Evolutionary conservation across 805 yeast genomes (phyloP).

Genomic region (Kuraishia molischiana): DNA sequence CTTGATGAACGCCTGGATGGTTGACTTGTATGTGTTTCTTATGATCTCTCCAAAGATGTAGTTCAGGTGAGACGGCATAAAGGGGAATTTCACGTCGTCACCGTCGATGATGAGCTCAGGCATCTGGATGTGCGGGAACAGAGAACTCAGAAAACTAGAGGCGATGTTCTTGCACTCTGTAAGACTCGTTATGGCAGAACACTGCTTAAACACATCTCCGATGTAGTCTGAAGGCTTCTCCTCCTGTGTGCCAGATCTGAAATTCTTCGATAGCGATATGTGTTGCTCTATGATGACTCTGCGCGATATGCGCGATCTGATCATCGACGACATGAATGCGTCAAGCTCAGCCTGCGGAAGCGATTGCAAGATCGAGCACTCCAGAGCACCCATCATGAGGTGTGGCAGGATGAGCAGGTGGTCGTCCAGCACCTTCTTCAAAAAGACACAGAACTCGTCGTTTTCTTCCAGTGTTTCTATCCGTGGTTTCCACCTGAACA

Average conservation of each 20-base stretch:
- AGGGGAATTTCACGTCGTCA: conserved; percentile 64
- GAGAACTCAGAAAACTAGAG: conserved; percentile 38
- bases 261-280: conserved; percentile 63
- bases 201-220: conserved; percentile 76
- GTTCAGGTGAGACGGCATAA: conserved; percentile 77
- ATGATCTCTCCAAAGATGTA: conserved; percentile 82
- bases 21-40: conserved; percentile 78
- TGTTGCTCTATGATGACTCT: conserved; percentile 91
- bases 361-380: conserved; percentile 50
- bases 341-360: conserved; percentile 62
- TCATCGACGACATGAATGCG: conserved; percentile 60
- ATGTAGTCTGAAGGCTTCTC: conserved; percentile 43
- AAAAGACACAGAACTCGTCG: conserved; percentile 54
- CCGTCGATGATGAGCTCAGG: conserved; percentile 79
- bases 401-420: conserved; percentile 81
- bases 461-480: conserved; percentile 70
- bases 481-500: conserved; percentile 63
- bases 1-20: conserved; percentile 38
- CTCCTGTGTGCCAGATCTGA: conserved; percentile 26
- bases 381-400: conserved; percentile 87
- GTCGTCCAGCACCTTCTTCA: conserved; percentile 60
- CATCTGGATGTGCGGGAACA: conserved; percentile 47
- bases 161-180: conserved; percentile 41
- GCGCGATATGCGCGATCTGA: conserved; percentile 82
- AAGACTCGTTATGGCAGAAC: conserved; percentile 65